These are phyloP conservation scores for Akebia trifoliata DNA, from an alignment of 164 flowering plant genomes.

Conservation along the genomic window DNA sequence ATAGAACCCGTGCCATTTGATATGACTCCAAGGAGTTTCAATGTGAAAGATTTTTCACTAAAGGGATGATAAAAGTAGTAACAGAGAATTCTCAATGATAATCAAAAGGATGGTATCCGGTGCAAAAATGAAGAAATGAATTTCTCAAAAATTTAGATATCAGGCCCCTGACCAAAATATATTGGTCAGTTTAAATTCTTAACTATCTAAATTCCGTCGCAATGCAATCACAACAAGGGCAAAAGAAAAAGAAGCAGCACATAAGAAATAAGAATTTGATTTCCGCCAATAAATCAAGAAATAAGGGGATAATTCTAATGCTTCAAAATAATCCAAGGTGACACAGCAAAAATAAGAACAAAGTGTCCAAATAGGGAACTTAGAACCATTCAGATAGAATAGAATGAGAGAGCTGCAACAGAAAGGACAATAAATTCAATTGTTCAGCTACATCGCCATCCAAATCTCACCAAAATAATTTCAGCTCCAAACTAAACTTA, in stretches of 20 bases:
- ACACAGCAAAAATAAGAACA: not conserved
- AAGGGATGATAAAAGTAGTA: constrained; percentile 38
- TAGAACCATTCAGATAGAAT: too few species aligned
- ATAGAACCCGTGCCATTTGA: constrained; percentile 51
- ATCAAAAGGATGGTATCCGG: constrained; percentile 44
- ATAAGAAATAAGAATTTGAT: constrained; percentile 15
- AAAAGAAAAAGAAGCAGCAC: constrained; percentile 16
- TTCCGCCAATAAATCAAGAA: not conserved
- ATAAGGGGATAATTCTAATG: not conserved
- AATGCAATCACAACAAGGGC: constrained; percentile 12
- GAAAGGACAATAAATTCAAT: not conserved
- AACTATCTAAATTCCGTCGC: constrained; percentile 17
- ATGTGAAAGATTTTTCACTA: constrained; percentile 35
- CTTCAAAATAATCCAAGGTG: not conserved
- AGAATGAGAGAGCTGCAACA: too few species aligned
- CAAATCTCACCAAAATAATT: too few species aligned
- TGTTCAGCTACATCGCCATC: too few species aligned
- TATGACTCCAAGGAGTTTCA: constrained; percentile 48
- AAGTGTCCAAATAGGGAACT: too few species aligned
- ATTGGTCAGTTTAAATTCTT: constrained; percentile 16
- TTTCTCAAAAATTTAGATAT: constrained; percentile 27
- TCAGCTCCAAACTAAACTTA: not conserved
- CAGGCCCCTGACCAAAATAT: constrained; percentile 20
- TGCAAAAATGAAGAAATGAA: constrained; percentile 45
- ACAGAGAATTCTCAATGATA: constrained; percentile 43